These are phyloP conservation scores for Mucor lusitanicus DNA, from an alignment of 371 early-diverging fungal species.

Conservation along the genomic window DNA sequence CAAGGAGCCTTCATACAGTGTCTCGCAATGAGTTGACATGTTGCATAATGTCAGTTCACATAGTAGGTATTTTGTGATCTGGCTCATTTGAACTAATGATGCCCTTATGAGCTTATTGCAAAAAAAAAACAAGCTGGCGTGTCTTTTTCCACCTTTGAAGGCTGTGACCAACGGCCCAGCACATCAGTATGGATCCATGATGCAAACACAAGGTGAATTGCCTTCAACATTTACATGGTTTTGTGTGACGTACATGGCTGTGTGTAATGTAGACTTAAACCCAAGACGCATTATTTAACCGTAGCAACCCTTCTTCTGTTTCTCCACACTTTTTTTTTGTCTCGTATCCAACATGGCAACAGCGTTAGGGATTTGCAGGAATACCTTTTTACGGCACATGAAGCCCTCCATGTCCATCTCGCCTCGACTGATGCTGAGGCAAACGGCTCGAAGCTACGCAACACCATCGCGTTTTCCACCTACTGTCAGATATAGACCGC, in stretches of 20 bases:
- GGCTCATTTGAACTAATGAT: no score
- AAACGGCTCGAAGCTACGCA: slow-evolving; percentile 3
- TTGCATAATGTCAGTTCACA: neutral
- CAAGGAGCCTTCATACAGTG: neutral
- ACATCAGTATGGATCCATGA: neutral
- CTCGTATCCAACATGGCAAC: neutral
- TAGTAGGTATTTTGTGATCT: no score
- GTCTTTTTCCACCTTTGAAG: no score
- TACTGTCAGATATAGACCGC: slow-evolving; percentile 1
- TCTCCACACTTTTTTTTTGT: neutral
- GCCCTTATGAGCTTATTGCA: no score
- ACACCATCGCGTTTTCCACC: slow-evolving; percentile 6
- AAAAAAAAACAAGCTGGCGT: no score
- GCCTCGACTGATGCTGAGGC: neutral
- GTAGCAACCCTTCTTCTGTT: neutral
- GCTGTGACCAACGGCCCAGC: no score
- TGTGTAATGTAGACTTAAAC: neutral
- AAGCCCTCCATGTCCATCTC: neutral
- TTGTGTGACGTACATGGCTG: neutral
- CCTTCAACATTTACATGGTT: neutral
- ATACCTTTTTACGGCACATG: neutral
- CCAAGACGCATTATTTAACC: neutral
- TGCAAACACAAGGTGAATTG: no score
- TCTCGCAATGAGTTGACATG: neutral
- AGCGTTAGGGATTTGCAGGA: neutral